phyloP scores from a whole-genome alignment of 306 rosid species.

The Casuarina equisetifolia region DNA sequence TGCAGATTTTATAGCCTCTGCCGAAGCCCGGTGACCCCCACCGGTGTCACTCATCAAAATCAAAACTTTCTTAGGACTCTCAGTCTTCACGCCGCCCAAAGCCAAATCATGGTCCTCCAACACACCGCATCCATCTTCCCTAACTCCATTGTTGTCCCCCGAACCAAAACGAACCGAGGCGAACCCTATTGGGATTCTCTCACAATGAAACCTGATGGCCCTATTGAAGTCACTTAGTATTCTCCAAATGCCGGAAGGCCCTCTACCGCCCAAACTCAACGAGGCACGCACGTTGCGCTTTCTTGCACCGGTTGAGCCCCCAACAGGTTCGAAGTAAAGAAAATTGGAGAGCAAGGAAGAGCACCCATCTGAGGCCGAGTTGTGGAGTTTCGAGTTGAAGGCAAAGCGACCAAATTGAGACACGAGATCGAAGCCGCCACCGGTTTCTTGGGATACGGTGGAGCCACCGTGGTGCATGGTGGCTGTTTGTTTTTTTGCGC shows the following conservation, averaged over 20 bases:
- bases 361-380: constrained; percentile 39
- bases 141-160: constrained; percentile 35
- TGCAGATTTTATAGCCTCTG: constrained; percentile 91
- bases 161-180: constrained; percentile 56
- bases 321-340: constrained; percentile 36
- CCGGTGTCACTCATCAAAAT: constrained; percentile 99
- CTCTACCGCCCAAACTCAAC: constrained; percentile 35
- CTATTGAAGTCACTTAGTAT: constrained; percentile 59
- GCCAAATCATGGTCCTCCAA: constrained; percentile 31
- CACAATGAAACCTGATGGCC: constrained; percentile 61
- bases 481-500: neutral
- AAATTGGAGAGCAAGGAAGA: constrained; percentile 46
- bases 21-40: constrained; percentile 98
- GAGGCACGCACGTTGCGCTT: constrained; percentile 43
- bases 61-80: constrained; percentile 62
- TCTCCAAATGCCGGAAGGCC: constrained; percentile 38
- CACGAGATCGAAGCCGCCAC: constrained; percentile 45
- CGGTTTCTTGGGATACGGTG: constrained; percentile 45
- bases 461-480: constrained; percentile 58
- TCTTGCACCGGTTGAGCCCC: constrained; percentile 18
- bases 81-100: constrained; percentile 38
- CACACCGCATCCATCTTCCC: constrained; percentile 35
- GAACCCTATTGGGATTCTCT: constrained; percentile 69
- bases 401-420: constrained; percentile 58
- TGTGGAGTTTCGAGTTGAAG: constrained; percentile 36